Evolutionary conservation across 176 grass and related monocot species (phyloP), one percentile per base, ranked within the genome.

Genomic region (Pontederia crassipes): DNA sequence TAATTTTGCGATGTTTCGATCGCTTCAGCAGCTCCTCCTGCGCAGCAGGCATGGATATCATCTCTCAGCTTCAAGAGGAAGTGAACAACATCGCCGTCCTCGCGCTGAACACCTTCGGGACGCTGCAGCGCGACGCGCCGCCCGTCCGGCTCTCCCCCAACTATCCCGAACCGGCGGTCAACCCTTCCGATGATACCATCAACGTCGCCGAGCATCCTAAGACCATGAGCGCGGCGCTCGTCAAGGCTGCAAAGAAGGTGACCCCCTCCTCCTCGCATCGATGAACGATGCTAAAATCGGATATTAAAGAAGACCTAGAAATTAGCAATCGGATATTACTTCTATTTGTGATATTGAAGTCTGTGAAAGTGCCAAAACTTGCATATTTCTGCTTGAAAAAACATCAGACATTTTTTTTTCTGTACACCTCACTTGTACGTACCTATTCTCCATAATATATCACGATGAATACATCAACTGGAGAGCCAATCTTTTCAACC

Each of bases 11-110:
- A 24, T 24, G 32, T 40, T 40, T 40, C 6, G 32, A 7, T 40
- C 32, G 6, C 32, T 3, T 40, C 32, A 7, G 32, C 32, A 40
- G 2, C 32, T 4, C 32, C 32, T 40, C 32, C 20, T 24, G 32
- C 32, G 32, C 32, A 0, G 2, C 32, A 40, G 32, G 32, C 48
- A 97, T 97, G 92, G 87, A 91, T 65, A 97, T 91, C 61, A 91
- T 97, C 76, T 79, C 92, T 72, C 92, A 97, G 77, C 82, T 97
- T 55, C 92, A 97, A 65, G 87, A 97, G 55, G 84, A 91, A 80
- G 87, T 97, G 2, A 90, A 88, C 69, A 71, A 83, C 52, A 83
- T 91, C 35, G 83, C 87, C n/a, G 53, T 97, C 74, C 48, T 97
- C 20, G 67, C 83, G 10, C 72, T 97, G 59, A 97, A 97, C 69